These are phyloP conservation scores for Amauroascus niger DNA, from an alignment of 2,329 filamentous ascomycete species.

Conservation along the genomic window DNA sequence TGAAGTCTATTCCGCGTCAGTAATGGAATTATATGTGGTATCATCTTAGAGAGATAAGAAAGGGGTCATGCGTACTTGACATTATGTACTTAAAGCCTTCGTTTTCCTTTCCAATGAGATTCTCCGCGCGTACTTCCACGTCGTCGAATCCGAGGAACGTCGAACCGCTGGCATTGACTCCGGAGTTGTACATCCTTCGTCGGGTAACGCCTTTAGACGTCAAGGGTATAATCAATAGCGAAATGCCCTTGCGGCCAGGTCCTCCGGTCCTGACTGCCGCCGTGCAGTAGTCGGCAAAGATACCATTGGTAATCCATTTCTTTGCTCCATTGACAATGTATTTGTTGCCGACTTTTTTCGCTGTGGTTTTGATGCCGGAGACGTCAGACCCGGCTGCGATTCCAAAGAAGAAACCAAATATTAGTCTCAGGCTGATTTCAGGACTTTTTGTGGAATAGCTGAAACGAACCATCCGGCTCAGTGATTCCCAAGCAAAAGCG, in stretches of 20 bases:
- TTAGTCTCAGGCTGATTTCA: constrained; percentile 30
- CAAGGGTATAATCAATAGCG: constrained; percentile 49
- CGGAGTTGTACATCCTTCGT: constrained; percentile 52
- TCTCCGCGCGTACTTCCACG: constrained; percentile 58
- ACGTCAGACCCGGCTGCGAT: constrained; percentile 51
- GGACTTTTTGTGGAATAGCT: not conserved
- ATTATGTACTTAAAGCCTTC: constrained; percentile 63
- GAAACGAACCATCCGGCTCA: constrained; percentile 47
- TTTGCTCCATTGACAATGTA: constrained; percentile 59
- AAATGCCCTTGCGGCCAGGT: constrained; percentile 45
- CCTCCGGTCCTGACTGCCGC: constrained; percentile 53
- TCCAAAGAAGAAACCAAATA: not conserved
- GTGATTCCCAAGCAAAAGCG: constrained; percentile 57
- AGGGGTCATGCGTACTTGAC: constrained; percentile 42
- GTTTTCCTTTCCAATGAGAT: constrained; percentile 60
- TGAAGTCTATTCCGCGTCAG: constrained; percentile 51
- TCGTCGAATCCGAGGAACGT: constrained; percentile 63
- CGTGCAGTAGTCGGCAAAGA: constrained; percentile 53
- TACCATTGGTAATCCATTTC: constrained; percentile 58
- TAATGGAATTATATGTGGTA: constrained; percentile 31
- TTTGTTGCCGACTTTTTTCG: constrained; percentile 40
- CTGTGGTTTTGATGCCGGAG: constrained; percentile 53
- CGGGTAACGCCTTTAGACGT: constrained; percentile 42
- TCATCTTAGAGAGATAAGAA: constrained; percentile 7
- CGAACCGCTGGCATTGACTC: constrained; percentile 55